Evolutionary conservation across 192 early-diverging fungal genomes (phyloP), one percentile per base, ranked within the genome.

Genomic region (Gaertneriomyces sp.): DNA sequence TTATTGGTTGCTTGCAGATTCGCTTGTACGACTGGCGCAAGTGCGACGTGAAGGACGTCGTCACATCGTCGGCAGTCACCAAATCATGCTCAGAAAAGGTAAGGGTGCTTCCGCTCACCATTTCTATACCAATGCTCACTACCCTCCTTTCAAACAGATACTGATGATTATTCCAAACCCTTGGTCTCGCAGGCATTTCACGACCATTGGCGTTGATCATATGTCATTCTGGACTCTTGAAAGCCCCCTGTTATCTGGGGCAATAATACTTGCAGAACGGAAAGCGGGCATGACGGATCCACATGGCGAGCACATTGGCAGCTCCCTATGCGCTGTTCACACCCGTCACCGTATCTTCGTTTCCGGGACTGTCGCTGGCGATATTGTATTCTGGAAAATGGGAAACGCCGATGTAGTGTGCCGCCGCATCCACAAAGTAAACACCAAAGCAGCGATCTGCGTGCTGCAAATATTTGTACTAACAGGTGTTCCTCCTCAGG

Each of bases 301-400:
- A 19, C 10, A 16, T 33, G 61, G 46, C n/a, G 46, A 53, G 61
- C 20, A 10, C 25, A 33, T 33, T 33, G 25, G 25, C 25, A 33
- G 25, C 25, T 12, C 64, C 25, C 54, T 57, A 25, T 72, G 62
- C 39, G 42, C 60, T 14, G 54, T 55, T 14, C 46, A 40, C 19
- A 72, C 62, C 10, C 66, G 42, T 10, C 55, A 61, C 5, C 45
- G 61, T 17, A 42, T 62, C 19, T 56, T 72, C 20, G 63, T 58
- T 20, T 61, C 58, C 7, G 70, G 70, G 6, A 17, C 38, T 7
- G 10, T 68, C 10, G 53, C 51, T 17, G 70, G 70, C 38, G 70
- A 72, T 49, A 43, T 72, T 3, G 19, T 16, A 38, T 67, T 72
- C 57, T 72, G 70, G 70, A 65, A 58, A 45, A 50, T 40, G 7